Conservation (phyloP, 768 basidiomycete genomes). For the Mycena belliarum region DNA sequence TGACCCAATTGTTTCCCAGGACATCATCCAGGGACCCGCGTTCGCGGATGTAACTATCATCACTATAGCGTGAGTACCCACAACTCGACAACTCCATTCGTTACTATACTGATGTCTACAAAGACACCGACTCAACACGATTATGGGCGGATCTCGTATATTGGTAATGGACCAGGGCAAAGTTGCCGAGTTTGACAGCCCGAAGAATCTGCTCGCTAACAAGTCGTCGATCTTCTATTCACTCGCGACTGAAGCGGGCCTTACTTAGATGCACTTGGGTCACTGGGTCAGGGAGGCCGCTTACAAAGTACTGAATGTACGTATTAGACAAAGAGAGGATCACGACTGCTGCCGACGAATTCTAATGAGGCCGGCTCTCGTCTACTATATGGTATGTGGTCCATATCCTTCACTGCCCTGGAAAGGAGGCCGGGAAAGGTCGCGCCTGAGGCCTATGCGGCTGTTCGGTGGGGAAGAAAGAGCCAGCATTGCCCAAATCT, state of each 20-base stretch:
- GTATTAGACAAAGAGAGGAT: too few species aligned
- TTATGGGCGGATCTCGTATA: conserved; percentile 78
- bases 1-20: conserved; percentile 21
- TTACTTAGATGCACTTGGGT: conserved; percentile 31
- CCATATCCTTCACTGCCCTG: not conserved
- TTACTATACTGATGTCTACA: conserved; percentile 1
- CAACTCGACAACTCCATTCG: not conserved
- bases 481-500: conserved; percentile 31
- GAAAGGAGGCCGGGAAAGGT: conserved; percentile 17
- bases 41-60: conserved; percentile 81
- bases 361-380: too few species aligned
- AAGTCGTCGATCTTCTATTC: conserved; percentile 59
- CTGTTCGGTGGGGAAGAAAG: conserved; percentile 23
- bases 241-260: conserved; percentile 66
- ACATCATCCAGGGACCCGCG: conserved; percentile 78
- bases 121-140: conserved; percentile 82
- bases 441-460: conserved; percentile 9
- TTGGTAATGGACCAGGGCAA: conserved; percentile 81
- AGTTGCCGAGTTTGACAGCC: conserved; percentile 82
- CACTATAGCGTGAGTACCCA: conserved; percentile 72
- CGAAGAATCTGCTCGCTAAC: conserved; percentile 61
- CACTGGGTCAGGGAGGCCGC: too few species aligned
- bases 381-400: too few species aligned
- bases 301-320: too few species aligned
- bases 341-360: too few species aligned